Conservation (phyloP, 495 filamentous ascomycete species). For the Coniosporium apollinis region DNA sequence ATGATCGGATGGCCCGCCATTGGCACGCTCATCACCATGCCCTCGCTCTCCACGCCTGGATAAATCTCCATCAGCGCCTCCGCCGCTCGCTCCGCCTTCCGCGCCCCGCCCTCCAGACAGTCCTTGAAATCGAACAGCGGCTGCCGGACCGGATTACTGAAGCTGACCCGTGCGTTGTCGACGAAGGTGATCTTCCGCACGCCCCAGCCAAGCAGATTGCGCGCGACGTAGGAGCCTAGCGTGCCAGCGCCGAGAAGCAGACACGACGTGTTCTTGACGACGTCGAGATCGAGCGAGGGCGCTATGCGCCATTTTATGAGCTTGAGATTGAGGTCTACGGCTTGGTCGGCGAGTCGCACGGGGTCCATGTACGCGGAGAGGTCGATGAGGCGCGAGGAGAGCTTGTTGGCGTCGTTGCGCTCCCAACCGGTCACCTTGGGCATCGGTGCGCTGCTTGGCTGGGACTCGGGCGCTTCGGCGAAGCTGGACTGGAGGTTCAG, state of each 20-base stretch:
- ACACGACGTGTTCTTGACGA: constrained; percentile 79
- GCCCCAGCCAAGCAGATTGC: constrained; percentile 88
- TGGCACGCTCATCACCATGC: constrained; percentile 68
- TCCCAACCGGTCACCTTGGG: constrained; percentile 95
- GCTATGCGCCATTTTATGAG: constrained; percentile 97
- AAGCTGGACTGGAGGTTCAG: constrained; percentile 44
- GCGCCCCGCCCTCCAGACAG: constrained; percentile 67
- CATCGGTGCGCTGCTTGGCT: constrained; percentile 29
- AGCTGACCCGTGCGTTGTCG: constrained; percentile 85
- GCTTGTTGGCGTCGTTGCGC: constrained; percentile 55
- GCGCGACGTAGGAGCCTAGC: constrained; percentile 79
- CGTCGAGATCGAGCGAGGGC: constrained; percentile 70
- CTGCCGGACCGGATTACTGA: constrained; percentile 94
- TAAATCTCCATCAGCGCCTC: constrained; percentile 74
- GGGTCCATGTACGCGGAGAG: constrained; percentile 89
- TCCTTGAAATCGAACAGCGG: constrained; percentile 82
- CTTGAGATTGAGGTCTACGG: constrained; percentile 95
- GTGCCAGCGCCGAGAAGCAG: constrained; percentile 91
- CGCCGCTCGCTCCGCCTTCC: constrained; percentile 71
- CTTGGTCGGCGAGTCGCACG: constrained; percentile 67
- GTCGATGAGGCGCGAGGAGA: constrained; percentile 58
- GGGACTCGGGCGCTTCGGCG: constrained; percentile 1
- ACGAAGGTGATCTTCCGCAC: constrained; percentile 94
- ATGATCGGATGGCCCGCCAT: constrained; percentile 86
- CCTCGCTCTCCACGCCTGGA: constrained; percentile 67